Base-by-base conservation (phyloP, 495 filamentous ascomycete species). In the Penicillium cinerascens region DNA sequence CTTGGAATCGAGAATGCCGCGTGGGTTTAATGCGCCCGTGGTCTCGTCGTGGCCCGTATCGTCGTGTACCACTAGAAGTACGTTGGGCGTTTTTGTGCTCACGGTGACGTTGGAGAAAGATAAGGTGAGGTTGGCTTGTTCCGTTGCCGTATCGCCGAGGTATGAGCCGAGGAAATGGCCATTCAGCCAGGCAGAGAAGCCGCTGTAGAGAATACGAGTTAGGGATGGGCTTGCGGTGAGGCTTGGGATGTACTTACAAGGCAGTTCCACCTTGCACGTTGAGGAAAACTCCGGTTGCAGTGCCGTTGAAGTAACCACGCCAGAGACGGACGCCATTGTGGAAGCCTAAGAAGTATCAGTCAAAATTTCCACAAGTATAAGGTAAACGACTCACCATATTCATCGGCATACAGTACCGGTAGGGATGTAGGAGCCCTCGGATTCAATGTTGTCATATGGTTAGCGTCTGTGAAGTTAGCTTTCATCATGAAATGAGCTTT, bases 1-100 rank as follows among this genome's bases (percentile, higher is more conserved):
- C 1, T 58, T 60, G 42, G 82, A 87, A 51, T 81, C 70, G 13
- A 87, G 57, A 43, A 90, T 85, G 4, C 87, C 87, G 39, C 86
- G 77, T 2, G 87, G 87, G 43, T 74, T 74, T 54, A 90, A 86
- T 69, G 84, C 85, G 6, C 71, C 65, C 60, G 70, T 79, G 59
- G 87, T 82, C 64, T 83, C 78, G 56, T 86, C 77, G 20, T 87
- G 72, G 33, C 86, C 87, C 68, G 85, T 88, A 63, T 87, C 78
- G 60, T 91, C 88, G 44, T 88, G 74, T n/a, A 89, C 56, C 29
- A 89, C 73, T 3, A 87, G 88, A 58, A 91, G 65, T 29, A 84
- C 71, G 60, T 87, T 85, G 36, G 54, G 62, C 7, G 69, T 69
- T 13, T 76, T 77, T 1, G 74, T 69, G 38, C 57, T 66, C 33